phyloP scores from a whole-genome alignment of 1,139 yeast genomes.

The Lodderomyces pseudojiufengensis region DNA sequence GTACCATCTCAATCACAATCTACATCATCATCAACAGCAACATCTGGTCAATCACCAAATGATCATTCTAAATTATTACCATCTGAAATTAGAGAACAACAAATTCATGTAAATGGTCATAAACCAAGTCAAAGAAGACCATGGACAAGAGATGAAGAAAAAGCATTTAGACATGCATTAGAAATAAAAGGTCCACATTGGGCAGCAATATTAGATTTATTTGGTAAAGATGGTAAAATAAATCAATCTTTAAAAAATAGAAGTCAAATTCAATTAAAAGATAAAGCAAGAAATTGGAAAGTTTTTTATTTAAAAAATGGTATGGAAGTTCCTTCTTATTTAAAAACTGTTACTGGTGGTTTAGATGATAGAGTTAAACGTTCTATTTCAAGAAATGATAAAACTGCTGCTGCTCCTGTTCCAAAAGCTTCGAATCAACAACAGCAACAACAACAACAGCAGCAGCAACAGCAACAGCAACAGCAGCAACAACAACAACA shows the following conservation, averaged over 20 bases:
- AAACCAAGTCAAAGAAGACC: constrained; percentile 50
- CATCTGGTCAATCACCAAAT: constrained; percentile 12
- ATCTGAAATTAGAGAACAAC: constrained; percentile 47
- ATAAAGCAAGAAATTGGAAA: constrained; percentile 94
- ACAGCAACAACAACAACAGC: constrained; percentile 7
- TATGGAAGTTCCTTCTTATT: constrained; percentile 70
- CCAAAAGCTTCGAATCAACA: constrained; percentile 17
- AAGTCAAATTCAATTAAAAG: constrained; percentile 87
- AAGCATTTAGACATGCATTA: constrained; percentile 76
- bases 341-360: constrained; percentile 84
- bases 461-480: constrained; percentile 5
- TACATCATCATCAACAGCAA: background rate
- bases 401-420: constrained; percentile 44
- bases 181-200: constrained; percentile 88
- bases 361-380: constrained; percentile 42
- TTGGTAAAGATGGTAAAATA: constrained; percentile 89
- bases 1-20: no score
- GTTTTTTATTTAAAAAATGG: constrained; percentile 73
- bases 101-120: constrained; percentile 34
- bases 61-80: constrained; percentile 37
- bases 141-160: constrained; percentile 90
- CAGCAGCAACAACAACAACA: background rate
- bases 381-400: constrained; percentile 24
- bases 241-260: constrained; percentile 82
- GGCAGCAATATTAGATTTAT: constrained; percentile 81